Conservation (phyloP, 352 stramenopile genomes). For the Phytophthora capsici region DNA sequence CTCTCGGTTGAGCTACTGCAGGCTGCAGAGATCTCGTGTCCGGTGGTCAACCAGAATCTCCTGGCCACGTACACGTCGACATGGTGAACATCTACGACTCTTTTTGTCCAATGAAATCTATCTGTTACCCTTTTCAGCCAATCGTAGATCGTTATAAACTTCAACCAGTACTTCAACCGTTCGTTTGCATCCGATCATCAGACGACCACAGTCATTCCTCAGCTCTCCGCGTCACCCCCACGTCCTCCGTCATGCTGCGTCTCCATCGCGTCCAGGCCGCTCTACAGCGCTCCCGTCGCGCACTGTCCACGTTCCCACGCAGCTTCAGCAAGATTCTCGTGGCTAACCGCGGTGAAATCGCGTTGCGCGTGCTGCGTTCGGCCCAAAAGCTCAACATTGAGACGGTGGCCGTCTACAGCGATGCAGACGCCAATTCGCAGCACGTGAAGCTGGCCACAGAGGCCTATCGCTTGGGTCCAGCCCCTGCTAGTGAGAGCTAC, state of each 20-base stretch:
- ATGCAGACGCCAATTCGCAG: conserved; percentile 83
- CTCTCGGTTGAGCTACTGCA: conserved; percentile 56
- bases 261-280: conserved; percentile 9
- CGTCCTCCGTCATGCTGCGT: conserved; percentile 27
- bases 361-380: conserved; percentile 85
- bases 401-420: conserved; percentile 92
- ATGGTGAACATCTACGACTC: conserved; percentile 34
- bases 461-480: conserved; percentile 71
- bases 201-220: conserved; percentile 13
- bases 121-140: neutral
- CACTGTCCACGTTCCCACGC: conserved; percentile 37
- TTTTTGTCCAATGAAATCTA: neutral
- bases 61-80: conserved; percentile 49
- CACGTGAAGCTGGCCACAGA: conserved; percentile 81
- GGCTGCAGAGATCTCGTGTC: conserved; percentile 47
- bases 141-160: neutral
- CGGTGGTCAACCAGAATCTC: conserved; percentile 45
- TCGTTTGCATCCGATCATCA: neutral
- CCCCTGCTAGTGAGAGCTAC: conserved; percentile 78
- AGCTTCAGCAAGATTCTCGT: conserved; percentile 92
- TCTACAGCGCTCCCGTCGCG: conserved; percentile 6
- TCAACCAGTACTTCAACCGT: conserved; percentile 20
- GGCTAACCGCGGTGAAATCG: conserved; percentile 93
- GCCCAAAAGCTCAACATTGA: conserved; percentile 88
- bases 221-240: conserved; percentile 4